Evolutionary conservation across 2,329 filamentous ascomycete species (phyloP), one percentile per base, ranked within the genome.

Genomic region (Orbilia quercus): DNA sequence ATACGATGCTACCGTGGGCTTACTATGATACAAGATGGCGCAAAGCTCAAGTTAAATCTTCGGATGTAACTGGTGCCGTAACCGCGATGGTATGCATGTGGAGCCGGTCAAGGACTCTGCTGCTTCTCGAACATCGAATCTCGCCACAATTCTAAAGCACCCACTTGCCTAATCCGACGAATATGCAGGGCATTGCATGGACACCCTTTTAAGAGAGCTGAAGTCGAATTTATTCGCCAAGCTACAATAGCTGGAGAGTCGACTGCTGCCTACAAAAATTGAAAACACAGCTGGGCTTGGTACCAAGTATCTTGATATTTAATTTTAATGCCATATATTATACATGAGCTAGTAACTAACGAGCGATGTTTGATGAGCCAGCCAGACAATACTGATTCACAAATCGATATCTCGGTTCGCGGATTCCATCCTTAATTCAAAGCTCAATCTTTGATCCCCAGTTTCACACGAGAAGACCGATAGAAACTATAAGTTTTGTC

Each of bases 121-220:
- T 40, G 31, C 50, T 54, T 38, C 28, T 54, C n/a, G 50, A 54
- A 54, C 34, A 40, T n/a, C n/a, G n/a, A n/a, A n/a, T 16, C 50
- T 54, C 36, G 36, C 40, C 50, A 12, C 1, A 23, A 23, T n/a
- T n/a, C n/a, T n/a, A n/a, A n/a, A n/a, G n/a, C 42, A 2, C 23
- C n/a, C 31, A 54, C 31, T 40, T 54, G 23, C 50, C 50, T 54
- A 38, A 22, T 54, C 31, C 18, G 34, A 38, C 34, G 9, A 22
- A 6, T 25, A 11, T 28, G 34, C 36, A 40, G 23, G 7, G 7
- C n/a, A 11, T n/a, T 16, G 14, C 16, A 14, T n/a, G 7, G 12
- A 18, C 48, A 14, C 6, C 14, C 14, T 40, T 40, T 5, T 16
- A 7, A 12, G 11, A 14, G 9, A 6, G 6, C 31, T 34, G 6